Percentiles rank a stretch among this genome's conserved stretches.
Conservation (phyloP, 2,329 filamentous ascomycete genomes). For the Fusarium pininemorale region DNA sequence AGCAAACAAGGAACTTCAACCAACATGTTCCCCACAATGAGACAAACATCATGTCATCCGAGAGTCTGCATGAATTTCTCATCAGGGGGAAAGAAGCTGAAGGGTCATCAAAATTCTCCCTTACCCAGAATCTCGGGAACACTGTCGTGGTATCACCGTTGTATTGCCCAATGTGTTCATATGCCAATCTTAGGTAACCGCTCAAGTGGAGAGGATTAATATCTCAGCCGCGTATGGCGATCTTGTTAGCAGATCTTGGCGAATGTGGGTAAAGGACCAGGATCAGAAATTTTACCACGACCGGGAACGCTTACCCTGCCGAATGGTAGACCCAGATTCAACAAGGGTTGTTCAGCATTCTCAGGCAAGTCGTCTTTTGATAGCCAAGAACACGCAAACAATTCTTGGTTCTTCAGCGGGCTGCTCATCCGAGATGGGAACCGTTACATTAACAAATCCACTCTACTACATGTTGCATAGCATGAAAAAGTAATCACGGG, state of each 20-base stretch:
- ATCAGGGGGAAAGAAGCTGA: background rate
- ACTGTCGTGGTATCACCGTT: background rate
- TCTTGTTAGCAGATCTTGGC: background rate
- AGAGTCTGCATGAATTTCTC: background rate
- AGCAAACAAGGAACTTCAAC: background rate
- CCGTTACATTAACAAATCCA: background rate
- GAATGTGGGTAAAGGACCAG: background rate
- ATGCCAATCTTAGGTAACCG: background rate
- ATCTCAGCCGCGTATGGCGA: background rate
- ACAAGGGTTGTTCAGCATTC: background rate
- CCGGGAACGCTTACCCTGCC: background rate
- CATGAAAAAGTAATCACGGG: constrained; percentile 10
- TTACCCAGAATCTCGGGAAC: background rate
- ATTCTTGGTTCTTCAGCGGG: background rate
- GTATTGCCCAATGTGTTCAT: background rate
- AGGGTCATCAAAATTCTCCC: too few species aligned
- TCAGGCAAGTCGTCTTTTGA: background rate
- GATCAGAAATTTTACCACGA: background rate
- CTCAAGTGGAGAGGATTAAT: background rate
- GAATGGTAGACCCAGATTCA: background rate
- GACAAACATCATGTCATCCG: background rate
- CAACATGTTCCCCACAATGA: background rate
- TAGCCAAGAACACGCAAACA: background rate
- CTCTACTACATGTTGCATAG: background rate
- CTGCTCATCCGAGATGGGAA: background rate